Percentiles rank a stretch among this genome's conserved stretches.
Conservation (phyloP, 2,329 filamentous ascomycete genomes). For the Hymenoscyphus linearis region DNA sequence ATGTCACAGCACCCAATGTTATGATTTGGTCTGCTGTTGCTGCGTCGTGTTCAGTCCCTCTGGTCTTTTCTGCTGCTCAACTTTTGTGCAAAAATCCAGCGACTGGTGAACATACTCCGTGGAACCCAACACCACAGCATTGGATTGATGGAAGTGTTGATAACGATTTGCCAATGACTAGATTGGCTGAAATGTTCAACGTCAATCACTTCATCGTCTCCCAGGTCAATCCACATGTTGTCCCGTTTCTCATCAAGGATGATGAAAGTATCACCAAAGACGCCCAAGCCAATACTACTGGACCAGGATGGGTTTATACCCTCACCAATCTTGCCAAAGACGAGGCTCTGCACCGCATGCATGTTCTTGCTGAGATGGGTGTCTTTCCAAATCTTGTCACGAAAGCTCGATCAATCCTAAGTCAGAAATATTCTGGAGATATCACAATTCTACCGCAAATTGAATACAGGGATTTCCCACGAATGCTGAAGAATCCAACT, state of each 20-base stretch:
- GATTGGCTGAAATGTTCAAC: constrained; percentile 91
- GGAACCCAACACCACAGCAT: constrained; percentile 78
- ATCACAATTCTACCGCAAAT: constrained; percentile 90
- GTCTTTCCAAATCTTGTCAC: constrained; percentile 73
- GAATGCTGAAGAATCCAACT: constrained; percentile 78
- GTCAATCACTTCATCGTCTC: constrained; percentile 98
- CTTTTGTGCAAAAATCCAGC: constrained; percentile 79
- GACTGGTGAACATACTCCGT: constrained; percentile 71
- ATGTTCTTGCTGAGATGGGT: constrained; percentile 74
- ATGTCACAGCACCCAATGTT: constrained; percentile 88
- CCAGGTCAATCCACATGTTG: constrained; percentile 91
- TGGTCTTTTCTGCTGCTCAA: constrained; percentile 75
- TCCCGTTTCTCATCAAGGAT: constrained; percentile 76
- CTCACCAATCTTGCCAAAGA: constrained; percentile 70
- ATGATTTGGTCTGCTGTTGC: constrained; percentile 95
- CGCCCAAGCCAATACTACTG: constrained; percentile 27
- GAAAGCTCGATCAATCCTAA: constrained; percentile 75
- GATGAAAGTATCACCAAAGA: constrained; percentile 45
- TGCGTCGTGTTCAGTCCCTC: constrained; percentile 89
- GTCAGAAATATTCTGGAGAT: constrained; percentile 88
- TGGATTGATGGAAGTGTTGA: constrained; percentile 96
- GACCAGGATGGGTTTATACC: constrained; percentile 54
- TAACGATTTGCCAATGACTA: constrained; percentile 86
- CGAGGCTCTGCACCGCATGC: constrained; percentile 74
- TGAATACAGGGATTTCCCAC: constrained; percentile 65